A percentile compares a stretch with the other conserved stretches of the same genome.
phyloP scores from a whole-genome alignment of 441 rosid species.

The Adansonia madagascariensis region DNA sequence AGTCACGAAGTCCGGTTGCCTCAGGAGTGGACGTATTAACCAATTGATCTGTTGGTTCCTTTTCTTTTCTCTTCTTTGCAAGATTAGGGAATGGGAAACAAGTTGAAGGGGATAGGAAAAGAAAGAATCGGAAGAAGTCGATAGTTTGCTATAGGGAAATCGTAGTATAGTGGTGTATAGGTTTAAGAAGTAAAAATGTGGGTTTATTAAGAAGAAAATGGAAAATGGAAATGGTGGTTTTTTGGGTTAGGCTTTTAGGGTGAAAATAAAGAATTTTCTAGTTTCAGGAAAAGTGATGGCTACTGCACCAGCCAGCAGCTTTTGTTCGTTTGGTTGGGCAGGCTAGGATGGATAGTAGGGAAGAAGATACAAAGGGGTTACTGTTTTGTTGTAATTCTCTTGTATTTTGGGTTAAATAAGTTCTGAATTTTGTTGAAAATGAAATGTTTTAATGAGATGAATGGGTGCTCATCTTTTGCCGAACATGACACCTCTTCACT shows the following conservation, averaged over 20 bases:
- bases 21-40: slow-evolving; percentile 65
- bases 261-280: slow-evolving; percentile 16
- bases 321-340: slow-evolving; percentile 35
- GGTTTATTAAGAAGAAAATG: background rate
- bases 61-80: background rate
- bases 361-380: background rate
- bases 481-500: background rate
- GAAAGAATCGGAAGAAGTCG: background rate
- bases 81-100: background rate
- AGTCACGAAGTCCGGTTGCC: slow-evolving; percentile 51
- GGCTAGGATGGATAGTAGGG: background rate
- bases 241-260: slow-evolving; percentile 36
- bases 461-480: background rate
- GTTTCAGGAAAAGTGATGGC: slow-evolving; percentile 16
- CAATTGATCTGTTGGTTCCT: background rate
- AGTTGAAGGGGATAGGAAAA: slow-evolving; percentile 4
- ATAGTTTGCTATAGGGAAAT: background rate
- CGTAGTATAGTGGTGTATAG: background rate
- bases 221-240: slow-evolving; percentile 16
- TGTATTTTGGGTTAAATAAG: background rate
- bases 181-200: background rate
- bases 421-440: background rate
- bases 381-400: background rate
- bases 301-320: slow-evolving; percentile 18
- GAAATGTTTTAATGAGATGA: background rate